Percentiles rank a stretch among this genome's conserved stretches.
Evolutionary conservation across 2,329 filamentous ascomycete species (phyloP).

Genomic region (Calonectria hawksworthii): DNA sequence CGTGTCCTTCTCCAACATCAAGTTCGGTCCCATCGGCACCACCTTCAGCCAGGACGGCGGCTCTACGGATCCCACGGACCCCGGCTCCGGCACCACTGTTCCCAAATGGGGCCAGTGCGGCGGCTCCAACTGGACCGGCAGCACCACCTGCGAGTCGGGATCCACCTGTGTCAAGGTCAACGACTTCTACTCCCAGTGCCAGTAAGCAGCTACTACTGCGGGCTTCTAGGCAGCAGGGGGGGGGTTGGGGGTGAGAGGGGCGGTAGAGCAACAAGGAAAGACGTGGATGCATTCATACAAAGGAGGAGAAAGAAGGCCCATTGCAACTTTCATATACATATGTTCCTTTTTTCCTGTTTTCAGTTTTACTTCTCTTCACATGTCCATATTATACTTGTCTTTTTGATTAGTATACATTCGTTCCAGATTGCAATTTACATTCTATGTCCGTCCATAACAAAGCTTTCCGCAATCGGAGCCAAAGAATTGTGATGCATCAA

Average conservation of each 20-base stretch:
- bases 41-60: slow-evolving; percentile 56
- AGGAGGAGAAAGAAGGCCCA: neutral
- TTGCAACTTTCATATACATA: slow-evolving; percentile 2
- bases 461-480: neutral
- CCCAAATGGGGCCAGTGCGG: slow-evolving; percentile 56
- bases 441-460: neutral
- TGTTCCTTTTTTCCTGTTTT: slow-evolving; percentile 7
- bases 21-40: slow-evolving; percentile 67
- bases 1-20: slow-evolving; percentile 72
- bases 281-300: neutral
- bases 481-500: neutral
- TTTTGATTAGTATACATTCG: neutral
- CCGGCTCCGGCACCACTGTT: slow-evolving; percentile 29
- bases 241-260: neutral
- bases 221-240: neutral
- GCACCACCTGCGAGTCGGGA: slow-evolving; percentile 51
- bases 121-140: slow-evolving; percentile 52
- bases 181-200: slow-evolving; percentile 58
- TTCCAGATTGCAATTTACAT: slow-evolving; percentile 3
- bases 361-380: slow-evolving; percentile 9
- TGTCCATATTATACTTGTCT: slow-evolving; percentile 22
- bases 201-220: slow-evolving; percentile 42
- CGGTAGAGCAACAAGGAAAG: neutral
- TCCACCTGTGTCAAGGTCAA: slow-evolving; percentile 55
- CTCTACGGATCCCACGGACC: slow-evolving; percentile 28